Conservation (phyloP, 345 rosid genomes). For the Eucalyptus cladocalyx region DNA sequence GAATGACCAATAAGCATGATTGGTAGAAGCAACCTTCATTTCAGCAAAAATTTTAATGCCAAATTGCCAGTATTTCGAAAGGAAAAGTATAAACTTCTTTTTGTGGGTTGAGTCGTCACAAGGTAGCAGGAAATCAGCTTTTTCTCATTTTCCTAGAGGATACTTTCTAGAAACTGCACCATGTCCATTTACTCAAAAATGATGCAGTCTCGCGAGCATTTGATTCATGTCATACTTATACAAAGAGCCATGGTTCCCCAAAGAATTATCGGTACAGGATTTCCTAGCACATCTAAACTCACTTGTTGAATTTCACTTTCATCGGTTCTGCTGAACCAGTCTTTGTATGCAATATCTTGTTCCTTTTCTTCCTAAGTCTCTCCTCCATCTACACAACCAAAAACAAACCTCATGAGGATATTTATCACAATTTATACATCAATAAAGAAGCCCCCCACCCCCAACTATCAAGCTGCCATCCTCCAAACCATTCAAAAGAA, state of each 20-base stretch:
- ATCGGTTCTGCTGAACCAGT: slow-evolving; percentile 71
- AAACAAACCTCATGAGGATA: not conserved
- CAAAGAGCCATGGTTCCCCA: not conserved
- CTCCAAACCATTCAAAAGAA: not conserved
- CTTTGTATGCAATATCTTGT: slow-evolving; percentile 67
- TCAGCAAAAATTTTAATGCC: not conserved
- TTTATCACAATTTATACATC: not conserved
- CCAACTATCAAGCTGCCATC: not conserved
- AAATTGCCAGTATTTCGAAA: not conserved
- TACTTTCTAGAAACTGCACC: not conserved
- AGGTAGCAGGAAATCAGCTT: not conserved
- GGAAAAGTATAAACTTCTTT: not conserved
- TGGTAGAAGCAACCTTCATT: not conserved
- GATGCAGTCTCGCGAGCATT: not conserved
- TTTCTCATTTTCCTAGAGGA: not conserved
- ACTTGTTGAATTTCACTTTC: slow-evolving; percentile 82
- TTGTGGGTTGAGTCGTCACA: not conserved
- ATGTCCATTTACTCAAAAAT: not conserved
- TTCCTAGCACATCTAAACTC: slow-evolving; percentile 1
- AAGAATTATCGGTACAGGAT: not conserved
- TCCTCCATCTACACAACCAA: slow-evolving; percentile 55
- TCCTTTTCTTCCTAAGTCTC: slow-evolving; percentile 74
- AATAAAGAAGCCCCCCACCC: not conserved
- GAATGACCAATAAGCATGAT: not conserved
- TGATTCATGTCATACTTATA: not conserved